Evolutionary conservation across 805 yeast species (phyloP), one percentile per base, ranked within the genome.

Genomic region (Kazachstania psychrophila): DNA sequence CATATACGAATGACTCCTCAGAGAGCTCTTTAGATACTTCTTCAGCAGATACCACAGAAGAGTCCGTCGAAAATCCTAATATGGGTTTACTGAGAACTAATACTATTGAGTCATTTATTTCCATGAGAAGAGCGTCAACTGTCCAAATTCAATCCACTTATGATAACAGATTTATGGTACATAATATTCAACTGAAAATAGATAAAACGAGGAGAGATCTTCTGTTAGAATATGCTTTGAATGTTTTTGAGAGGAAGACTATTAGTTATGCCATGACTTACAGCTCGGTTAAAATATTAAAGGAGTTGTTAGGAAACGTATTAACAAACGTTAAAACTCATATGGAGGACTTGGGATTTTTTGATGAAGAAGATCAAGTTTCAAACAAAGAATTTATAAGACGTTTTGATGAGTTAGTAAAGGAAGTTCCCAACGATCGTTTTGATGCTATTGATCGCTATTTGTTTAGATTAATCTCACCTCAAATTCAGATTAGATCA

Each of bases 401-500:
- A 12, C 55, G 61, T 0, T 75, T 75, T 46, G 72, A 72, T 20
- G 66, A 64, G 2, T 64, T 71, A 18, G 54, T 77, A 25, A 59
- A 71, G 38, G 54, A 59, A 9, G 63, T 71, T 2, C 48, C 59
- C 7, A 56, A 58, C 27, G 58, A 60, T 0, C 60, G 58, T 3
- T 61, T 61, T 15, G 65, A 68, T 26, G 71, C 72, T 34, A 56
- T 61, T 6, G 72, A 73, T 44, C 70, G 73, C 36, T 74, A 68
- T 48, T 60, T 76, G 40, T 54, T 78, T 31, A 69, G 71, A 43
- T 58, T 79, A 28, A 65, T 72, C 6, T 71, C 76, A 31, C 83
- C 85, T 0, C 86, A 79, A 48, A 64, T 77, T 11, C 85, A 77
- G 45, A 48, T 75, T 17, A 61, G 65, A 9, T 66, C 75, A 15